phyloP scores from a whole-genome alignment of 2,329 filamentous ascomycete species.

The Botrytis sinoallii region DNA sequence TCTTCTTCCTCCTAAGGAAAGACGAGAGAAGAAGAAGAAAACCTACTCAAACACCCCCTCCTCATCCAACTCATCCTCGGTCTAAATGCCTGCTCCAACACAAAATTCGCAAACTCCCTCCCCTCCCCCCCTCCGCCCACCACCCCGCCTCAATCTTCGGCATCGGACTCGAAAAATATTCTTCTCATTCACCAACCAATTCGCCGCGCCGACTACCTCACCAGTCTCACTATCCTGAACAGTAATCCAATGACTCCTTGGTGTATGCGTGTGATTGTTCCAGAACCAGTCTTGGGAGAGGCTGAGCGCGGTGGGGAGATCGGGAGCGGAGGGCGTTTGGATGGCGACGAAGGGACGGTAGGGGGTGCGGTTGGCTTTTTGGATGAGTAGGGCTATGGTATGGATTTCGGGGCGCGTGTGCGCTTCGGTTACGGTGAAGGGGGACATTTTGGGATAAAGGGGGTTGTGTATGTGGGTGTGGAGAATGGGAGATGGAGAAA shows the following conservation, averaged over 20 bases:
- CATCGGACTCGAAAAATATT: neutral
- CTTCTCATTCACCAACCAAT: constrained; percentile 2
- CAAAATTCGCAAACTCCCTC: constrained; percentile 6
- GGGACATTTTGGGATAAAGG: neutral
- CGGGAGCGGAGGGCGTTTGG: neutral
- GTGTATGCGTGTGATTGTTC: neutral
- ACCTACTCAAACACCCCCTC: neutral
- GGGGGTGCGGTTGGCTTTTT: constrained; percentile 11
- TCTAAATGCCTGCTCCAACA: neutral
- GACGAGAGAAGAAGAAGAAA: neutral
- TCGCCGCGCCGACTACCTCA: neutral
- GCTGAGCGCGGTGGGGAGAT: neutral
- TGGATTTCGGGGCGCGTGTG: neutral
- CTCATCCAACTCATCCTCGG: neutral
- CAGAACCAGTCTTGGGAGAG: neutral
- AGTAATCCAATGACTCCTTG: neutral
- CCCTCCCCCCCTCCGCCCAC: neutral
- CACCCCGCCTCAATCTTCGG: constrained; percentile 8
- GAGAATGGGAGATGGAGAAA: neutral
- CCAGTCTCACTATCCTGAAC: neutral
- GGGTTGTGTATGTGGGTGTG: neutral
- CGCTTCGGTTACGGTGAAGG: neutral
- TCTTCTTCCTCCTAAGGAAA: too few species aligned
- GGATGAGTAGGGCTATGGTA: neutral
- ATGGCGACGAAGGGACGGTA: neutral